A percentile compares a stretch with the other conserved stretches of the same genome.
These are phyloP conservation scores for Pythium sukuiense DNA, from an alignment of 352 stramenopile genomes.

Conservation along the genomic window DNA sequence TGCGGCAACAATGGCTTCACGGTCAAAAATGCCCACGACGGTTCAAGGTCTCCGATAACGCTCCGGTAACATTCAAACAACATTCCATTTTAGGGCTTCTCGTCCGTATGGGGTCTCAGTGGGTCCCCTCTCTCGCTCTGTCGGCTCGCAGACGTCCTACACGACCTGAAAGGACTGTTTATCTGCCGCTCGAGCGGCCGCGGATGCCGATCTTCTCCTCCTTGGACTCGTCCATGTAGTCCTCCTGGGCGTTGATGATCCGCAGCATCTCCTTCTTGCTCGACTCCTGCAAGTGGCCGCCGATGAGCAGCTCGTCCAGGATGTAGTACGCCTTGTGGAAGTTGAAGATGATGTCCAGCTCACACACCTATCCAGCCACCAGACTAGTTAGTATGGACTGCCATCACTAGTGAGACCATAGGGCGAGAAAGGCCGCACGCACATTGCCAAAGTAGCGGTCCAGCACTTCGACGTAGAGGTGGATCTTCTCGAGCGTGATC, in stretches of 20 bases:
- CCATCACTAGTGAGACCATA: too few relatives aligned
- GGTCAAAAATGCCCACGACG: constrained; percentile 5
- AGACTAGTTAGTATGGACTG: too few relatives aligned
- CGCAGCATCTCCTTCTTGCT: constrained; percentile 92
- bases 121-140: too few relatives aligned
- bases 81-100: constrained; percentile 15
- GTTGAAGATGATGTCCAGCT: constrained; percentile 99
- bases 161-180: too few relatives aligned
- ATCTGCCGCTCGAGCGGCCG: constrained; percentile 65
- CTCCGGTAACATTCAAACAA: constrained; percentile 24
- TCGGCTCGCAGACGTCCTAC: too few relatives aligned
- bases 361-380: constrained; percentile 57
- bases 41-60: constrained; percentile 16
- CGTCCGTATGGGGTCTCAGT: too few relatives aligned
- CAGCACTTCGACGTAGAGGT: constrained; percentile 98
- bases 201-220: constrained; percentile 64
- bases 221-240: constrained; percentile 91
- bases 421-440: constrained; percentile 14
- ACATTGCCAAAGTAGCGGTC: constrained; percentile 97
- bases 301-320: constrained; percentile 99
- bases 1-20: constrained; percentile 4
- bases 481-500: constrained; percentile 97
- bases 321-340: constrained; percentile 99
- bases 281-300: constrained; percentile 96
- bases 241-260: constrained; percentile 88